Conservation (phyloP, 2,329 filamentous ascomycete species). For the Fusarium dlaminii region DNA sequence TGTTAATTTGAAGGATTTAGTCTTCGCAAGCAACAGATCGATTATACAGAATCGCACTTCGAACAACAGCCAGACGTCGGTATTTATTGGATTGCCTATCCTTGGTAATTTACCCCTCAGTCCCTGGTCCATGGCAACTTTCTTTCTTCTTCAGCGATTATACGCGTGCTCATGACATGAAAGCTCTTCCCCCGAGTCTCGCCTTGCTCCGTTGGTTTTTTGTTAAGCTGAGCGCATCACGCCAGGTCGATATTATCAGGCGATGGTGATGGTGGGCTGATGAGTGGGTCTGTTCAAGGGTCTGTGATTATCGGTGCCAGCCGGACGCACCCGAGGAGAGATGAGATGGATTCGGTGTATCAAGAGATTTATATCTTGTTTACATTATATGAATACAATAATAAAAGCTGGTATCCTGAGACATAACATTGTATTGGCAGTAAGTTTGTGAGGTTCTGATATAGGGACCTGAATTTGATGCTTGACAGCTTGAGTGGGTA, state of each 20-base stretch:
- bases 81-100: constrained; percentile 39
- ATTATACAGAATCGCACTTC: constrained; percentile 12
- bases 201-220: constrained; percentile 39
- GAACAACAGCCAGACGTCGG: constrained; percentile 7
- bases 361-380: background rate
- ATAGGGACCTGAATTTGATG: background rate
- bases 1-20: background rate
- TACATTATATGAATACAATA: background rate
- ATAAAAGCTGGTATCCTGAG: no score
- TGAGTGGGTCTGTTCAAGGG: constrained; percentile 40
- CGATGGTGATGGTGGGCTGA: constrained; percentile 40
- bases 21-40: constrained; percentile 7
- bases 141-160: constrained; percentile 7
- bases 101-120: constrained; percentile 11
- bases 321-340: constrained; percentile 40
- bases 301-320: constrained; percentile 35
- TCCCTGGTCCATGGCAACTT: constrained; percentile 23
- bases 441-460: background rate
- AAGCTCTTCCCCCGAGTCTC: constrained; percentile 38
- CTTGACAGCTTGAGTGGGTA: constrained; percentile 19
- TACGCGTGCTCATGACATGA: constrained; percentile 21
- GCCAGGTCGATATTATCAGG: constrained; percentile 43
- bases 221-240: constrained; percentile 43
- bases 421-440: background rate
- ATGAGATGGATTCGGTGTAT: background rate